Evolutionary conservation across 129 eudicot genomes (phyloP).

Genomic region (Logfia minima): DNA sequence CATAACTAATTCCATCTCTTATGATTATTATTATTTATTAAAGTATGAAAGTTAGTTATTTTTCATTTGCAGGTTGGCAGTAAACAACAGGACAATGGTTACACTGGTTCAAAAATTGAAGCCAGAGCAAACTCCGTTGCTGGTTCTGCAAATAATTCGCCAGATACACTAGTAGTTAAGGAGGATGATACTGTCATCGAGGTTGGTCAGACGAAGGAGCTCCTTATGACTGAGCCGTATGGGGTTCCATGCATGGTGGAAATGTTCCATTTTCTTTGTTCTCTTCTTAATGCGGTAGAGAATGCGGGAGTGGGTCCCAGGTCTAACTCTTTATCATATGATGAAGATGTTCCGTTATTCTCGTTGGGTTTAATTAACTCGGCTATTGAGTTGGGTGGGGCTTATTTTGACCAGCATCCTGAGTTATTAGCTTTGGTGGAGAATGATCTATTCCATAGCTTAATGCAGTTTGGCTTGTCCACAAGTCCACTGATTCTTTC

Average conservation of each 20-base stretch:
- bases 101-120: constrained; percentile 28
- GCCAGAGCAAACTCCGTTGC: constrained; percentile 16
- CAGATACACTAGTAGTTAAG: constrained; percentile 25
- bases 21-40: not conserved
- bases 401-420: constrained; percentile 57
- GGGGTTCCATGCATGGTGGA: constrained; percentile 77
- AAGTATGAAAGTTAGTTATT: not conserved
- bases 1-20: not conserved
- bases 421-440: constrained; percentile 57
- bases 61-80: constrained; percentile 38
- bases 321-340: constrained; percentile 58
- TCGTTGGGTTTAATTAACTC: constrained; percentile 72
- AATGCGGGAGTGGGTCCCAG: constrained; percentile 43
- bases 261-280: constrained; percentile 68
- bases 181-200: constrained; percentile 26
- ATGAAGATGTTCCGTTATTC: constrained; percentile 76
- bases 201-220: constrained; percentile 31
- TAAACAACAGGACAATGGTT: constrained; percentile 42
- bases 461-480: constrained; percentile 77
- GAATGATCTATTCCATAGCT: constrained; percentile 56
- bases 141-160: constrained; percentile 22
- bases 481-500: constrained; percentile 69
- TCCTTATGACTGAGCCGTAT: constrained; percentile 49
- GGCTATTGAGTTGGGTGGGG: constrained; percentile 68
- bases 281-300: constrained; percentile 55